These are phyloP conservation scores for Colletotrichum neosansevieriae DNA, from an alignment of 2,329 filamentous ascomycete genomes.

Conservation along the genomic window DNA sequence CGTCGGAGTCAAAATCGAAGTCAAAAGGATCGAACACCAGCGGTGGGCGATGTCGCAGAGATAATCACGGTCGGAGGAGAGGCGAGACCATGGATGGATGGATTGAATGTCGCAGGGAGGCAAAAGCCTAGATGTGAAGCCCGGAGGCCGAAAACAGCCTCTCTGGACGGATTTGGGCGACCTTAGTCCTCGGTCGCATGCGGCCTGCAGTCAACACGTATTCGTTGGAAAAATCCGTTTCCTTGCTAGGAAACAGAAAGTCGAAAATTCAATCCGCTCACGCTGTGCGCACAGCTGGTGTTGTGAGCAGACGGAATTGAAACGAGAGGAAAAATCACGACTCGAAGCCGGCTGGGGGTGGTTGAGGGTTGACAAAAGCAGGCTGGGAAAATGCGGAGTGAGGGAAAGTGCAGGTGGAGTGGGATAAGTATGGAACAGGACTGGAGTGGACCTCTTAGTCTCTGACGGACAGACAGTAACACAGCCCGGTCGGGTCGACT, in stretches of 20 bases:
- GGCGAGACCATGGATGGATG: slow-evolving; percentile 29
- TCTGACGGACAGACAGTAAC: slow-evolving; percentile 35
- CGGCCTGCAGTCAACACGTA: slow-evolving; percentile 23
- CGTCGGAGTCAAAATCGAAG: slow-evolving; percentile 9
- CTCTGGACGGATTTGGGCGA: slow-evolving; percentile 30
- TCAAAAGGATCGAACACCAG: slow-evolving; percentile 23
- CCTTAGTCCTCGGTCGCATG: slow-evolving; percentile 36
- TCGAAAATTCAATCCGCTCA: slow-evolving; percentile 22
- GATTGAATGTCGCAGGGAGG: slow-evolving; percentile 9
- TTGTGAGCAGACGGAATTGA: slow-evolving; percentile 28
- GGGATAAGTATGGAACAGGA: slow-evolving; percentile 39
- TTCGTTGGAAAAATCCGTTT: not conserved
- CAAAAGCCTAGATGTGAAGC: slow-evolving; percentile 23
- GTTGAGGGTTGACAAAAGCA: slow-evolving; percentile 32
- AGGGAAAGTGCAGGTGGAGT: slow-evolving; percentile 41
- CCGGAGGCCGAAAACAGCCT: slow-evolving; percentile 34
- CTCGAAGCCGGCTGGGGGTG: slow-evolving; percentile 34
- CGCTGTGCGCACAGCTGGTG: slow-evolving; percentile 10
- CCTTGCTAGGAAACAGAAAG: not conserved
- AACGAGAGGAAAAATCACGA: slow-evolving; percentile 31
- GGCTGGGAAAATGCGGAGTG: slow-evolving; percentile 26
- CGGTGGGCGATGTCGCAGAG: slow-evolving; percentile 26
- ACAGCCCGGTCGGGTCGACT: slow-evolving; percentile 30
- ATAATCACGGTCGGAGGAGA: slow-evolving; percentile 27
- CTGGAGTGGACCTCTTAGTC: slow-evolving; percentile 12